Evolutionary conservation across 1,139 yeast species (phyloP).

Genomic region (Kodamaea ohmeri): DNA sequence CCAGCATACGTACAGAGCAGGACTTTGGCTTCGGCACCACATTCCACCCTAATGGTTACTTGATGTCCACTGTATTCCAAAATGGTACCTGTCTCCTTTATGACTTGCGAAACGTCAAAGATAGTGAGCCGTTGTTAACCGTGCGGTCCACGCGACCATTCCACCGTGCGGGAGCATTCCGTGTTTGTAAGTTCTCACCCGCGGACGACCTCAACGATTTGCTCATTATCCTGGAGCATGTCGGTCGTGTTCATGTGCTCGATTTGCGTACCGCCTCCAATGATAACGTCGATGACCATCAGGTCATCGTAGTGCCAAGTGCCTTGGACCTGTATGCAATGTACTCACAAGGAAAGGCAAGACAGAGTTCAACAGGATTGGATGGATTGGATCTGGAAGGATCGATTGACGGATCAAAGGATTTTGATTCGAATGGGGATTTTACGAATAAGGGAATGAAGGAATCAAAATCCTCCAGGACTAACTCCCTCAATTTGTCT

Average conservation of each 20-base stretch:
- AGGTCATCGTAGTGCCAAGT: slow-evolving; percentile 58
- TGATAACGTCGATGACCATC: slow-evolving; percentile 48
- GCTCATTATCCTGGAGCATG: slow-evolving; percentile 76
- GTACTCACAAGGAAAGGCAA: too few relatives aligned
- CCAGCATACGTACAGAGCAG: slow-evolving; percentile 48
- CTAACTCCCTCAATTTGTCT: too few relatives aligned
- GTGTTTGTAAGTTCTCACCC: slow-evolving; percentile 66
- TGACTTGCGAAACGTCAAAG: slow-evolving; percentile 61
- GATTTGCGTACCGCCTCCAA: slow-evolving; percentile 65
- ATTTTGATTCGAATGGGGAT: too few relatives aligned
- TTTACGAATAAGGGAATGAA: too few relatives aligned
- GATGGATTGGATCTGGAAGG: too few relatives aligned
- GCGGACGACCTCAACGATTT: slow-evolving; percentile 66
- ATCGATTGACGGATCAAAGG: too few relatives aligned
- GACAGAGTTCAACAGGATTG: too few relatives aligned
- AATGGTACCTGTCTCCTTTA: slow-evolving; percentile 77
- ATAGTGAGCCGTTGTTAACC: slow-evolving; percentile 45
- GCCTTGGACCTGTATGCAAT: slow-evolving; percentile 42
- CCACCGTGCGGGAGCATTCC: slow-evolving; percentile 59
- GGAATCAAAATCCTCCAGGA: too few relatives aligned
- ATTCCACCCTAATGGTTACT: slow-evolving; percentile 68
- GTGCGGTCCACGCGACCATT: slow-evolving; percentile 59
- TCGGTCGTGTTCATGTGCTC: slow-evolving; percentile 78
- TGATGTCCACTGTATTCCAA: slow-evolving; percentile 80
- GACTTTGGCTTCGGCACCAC: slow-evolving; percentile 84